Percentiles rank a stretch among this genome's conserved stretches.
Evolutionary conservation across 1,284 basidiomycete species (phyloP).

Genomic region (Leccinum pachyderme): DNA sequence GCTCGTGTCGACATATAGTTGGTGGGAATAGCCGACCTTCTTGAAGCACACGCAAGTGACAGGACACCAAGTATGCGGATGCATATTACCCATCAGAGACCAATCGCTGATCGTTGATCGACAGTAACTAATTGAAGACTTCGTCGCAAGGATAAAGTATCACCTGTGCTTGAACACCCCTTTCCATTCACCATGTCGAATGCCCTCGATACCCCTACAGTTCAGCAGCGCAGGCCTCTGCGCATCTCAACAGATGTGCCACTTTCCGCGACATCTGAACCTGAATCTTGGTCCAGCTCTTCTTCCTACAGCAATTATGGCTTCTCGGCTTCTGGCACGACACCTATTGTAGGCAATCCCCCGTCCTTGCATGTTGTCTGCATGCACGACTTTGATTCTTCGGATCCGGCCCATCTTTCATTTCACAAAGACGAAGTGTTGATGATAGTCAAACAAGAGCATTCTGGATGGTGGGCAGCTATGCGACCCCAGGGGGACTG

Average conservation of each 20-base stretch:
- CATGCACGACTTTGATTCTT: constrained; percentile 61
- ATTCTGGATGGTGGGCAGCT: constrained; percentile 80
- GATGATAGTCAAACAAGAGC: constrained; percentile 62
- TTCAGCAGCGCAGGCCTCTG: constrained; percentile 37
- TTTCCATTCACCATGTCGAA: constrained; percentile 5
- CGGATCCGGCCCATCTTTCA: constrained; percentile 58
- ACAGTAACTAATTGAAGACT: background rate
- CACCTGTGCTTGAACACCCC: background rate
- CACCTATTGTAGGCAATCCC: constrained; percentile 28
- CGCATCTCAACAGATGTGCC: constrained; percentile 53
- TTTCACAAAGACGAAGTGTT: constrained; percentile 67
- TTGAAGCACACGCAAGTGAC: constrained; percentile 7
- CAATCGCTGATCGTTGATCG: background rate
- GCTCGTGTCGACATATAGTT: background rate
- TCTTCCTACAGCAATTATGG: constrained; percentile 32
- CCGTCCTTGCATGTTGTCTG: constrained; percentile 52
- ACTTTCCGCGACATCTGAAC: constrained; percentile 23
- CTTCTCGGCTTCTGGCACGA: constrained; percentile 28
- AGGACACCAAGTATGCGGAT: constrained; percentile 2
- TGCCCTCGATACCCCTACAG: background rate
- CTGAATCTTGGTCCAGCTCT: constrained; percentile 28
- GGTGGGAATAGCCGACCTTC: background rate
- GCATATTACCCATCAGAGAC: background rate
- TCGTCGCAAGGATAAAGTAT: constrained; percentile 15
- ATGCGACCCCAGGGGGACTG: constrained; percentile 49